phyloP scores from a whole-genome alignment of 257 asterid species.

The Solanum paucissectum region DNA sequence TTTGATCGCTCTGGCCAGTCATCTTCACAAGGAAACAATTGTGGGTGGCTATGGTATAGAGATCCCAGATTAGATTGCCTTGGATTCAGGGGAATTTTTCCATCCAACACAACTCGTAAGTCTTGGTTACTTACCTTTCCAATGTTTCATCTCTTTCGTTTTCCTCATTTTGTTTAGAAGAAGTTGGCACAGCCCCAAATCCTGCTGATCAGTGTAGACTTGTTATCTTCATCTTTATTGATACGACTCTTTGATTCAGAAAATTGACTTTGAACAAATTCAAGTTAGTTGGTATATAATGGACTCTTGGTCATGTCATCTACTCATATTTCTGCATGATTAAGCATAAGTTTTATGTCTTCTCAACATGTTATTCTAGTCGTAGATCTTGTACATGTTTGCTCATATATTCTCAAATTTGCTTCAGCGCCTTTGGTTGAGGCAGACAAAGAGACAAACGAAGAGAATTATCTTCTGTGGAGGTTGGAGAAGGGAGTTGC shows the following conservation, averaged over 20 bases:
- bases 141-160: not conserved
- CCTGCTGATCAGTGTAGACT: not conserved
- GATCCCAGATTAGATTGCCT: slow-evolving; percentile 90
- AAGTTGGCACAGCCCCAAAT: not conserved
- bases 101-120: slow-evolving; percentile 58
- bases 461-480: slow-evolving; percentile 69
- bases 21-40: slow-evolving; percentile 40
- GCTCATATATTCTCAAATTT: not conserved
- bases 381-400: not conserved
- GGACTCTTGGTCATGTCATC: not conserved
- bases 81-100: slow-evolving; percentile 81
- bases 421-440: slow-evolving; percentile 85
- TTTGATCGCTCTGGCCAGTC: slow-evolving; percentile 49
- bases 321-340: not conserved
- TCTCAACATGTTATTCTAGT: not conserved
- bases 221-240: not conserved
- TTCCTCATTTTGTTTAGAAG: not conserved
- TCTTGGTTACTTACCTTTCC: not conserved
- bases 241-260: not conserved
- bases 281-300: not conserved
- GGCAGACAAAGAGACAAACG: slow-evolving; percentile 64
- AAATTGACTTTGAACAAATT: not conserved
- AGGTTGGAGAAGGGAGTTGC: slow-evolving; percentile 92
- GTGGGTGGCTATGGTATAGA: slow-evolving; percentile 74
- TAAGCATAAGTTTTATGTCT: not conserved